Percentiles rank a stretch among this genome's conserved stretches.
These are phyloP conservation scores for Phytophthora agathidicida DNA, from an alignment of 352 stramenopile species.

Conservation along the genomic window DNA sequence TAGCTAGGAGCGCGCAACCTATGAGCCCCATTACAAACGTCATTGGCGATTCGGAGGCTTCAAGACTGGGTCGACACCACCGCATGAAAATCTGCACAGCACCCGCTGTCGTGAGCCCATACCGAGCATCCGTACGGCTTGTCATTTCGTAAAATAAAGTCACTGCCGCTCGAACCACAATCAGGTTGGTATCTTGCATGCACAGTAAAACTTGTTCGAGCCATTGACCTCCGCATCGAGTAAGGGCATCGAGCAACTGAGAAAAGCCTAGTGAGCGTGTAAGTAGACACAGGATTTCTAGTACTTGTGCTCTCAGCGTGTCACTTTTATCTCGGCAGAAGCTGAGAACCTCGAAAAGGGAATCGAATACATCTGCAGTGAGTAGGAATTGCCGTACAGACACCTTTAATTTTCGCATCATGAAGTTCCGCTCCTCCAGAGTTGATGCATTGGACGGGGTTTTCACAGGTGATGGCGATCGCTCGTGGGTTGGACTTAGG, in stretches of 20 bases:
- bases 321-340: slow-evolving; percentile 21
- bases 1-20: slow-evolving; percentile 50
- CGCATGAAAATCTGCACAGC: slow-evolving; percentile 52
- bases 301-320: slow-evolving; percentile 14
- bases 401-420: slow-evolving; percentile 31
- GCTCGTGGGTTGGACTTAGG: slow-evolving; percentile 9
- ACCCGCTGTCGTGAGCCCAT: slow-evolving; percentile 68
- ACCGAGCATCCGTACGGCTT: slow-evolving; percentile 50
- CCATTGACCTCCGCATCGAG: slow-evolving; percentile 52
- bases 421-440: slow-evolving; percentile 19
- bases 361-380: slow-evolving; percentile 38
- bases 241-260: slow-evolving; percentile 60
- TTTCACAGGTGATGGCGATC: slow-evolving; percentile 1
- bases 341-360: slow-evolving; percentile 41
- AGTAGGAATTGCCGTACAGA: slow-evolving; percentile 29
- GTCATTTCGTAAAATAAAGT: slow-evolving; percentile 71
- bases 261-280: slow-evolving; percentile 57
- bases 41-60: slow-evolving; percentile 35
- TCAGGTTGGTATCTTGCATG: slow-evolving; percentile 39
- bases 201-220: slow-evolving; percentile 54
- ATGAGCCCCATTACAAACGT: slow-evolving; percentile 60
- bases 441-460: neutral
- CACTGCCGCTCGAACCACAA: slow-evolving; percentile 45
- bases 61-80: slow-evolving; percentile 40
- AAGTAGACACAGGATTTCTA: slow-evolving; percentile 38